Evolutionary conservation across 2,329 filamentous ascomycete genomes (phyloP).

Genomic region (Chaetomiaceae sp.): DNA sequence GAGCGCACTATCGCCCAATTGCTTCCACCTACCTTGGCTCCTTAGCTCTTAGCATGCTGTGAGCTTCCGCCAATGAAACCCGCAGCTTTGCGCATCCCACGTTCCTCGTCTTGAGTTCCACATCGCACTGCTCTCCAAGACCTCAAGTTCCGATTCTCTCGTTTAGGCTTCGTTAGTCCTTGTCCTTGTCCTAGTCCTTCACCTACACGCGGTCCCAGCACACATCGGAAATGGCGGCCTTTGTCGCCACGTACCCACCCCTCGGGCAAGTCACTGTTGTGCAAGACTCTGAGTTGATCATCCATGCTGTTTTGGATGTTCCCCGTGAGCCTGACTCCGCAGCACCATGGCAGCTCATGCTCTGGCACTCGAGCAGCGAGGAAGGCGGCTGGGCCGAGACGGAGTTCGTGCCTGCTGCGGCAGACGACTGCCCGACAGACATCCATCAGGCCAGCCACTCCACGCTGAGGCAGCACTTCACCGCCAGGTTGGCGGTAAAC

Average conservation of each 20-base stretch:
- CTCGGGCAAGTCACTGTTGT: conserved; percentile 68
- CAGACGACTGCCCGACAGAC: conserved; percentile 37
- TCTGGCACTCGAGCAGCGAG: conserved; percentile 56
- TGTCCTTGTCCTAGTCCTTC: no score
- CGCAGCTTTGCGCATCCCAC: no score
- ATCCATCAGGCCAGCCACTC: conserved; percentile 40
- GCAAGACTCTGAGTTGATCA: conserved; percentile 41
- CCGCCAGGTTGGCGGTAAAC: conserved; percentile 41
- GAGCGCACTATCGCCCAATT: no score
- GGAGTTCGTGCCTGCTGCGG: conserved; percentile 27
- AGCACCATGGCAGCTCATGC: conserved; percentile 61
- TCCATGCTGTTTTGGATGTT: conserved; percentile 67
- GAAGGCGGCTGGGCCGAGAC: conserved; percentile 50
- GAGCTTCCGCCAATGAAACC: no score
- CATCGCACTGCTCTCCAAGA: no score
- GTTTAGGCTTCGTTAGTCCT: no score
- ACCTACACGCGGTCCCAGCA: no score
- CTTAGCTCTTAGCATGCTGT: no score
- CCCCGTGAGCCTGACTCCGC: conserved; percentile 46
- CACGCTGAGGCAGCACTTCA: conserved; percentile 47
- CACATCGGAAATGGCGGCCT: conserved; percentile 25
- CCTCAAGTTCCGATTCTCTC: no score
- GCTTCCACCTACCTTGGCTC: no score
- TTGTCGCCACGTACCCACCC: conserved; percentile 56
- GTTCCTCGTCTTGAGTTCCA: neutral